These are phyloP conservation scores for Phaeosphaeria sp. DNA, from an alignment of 2,329 filamentous ascomycete genomes.

Conservation along the genomic window DNA sequence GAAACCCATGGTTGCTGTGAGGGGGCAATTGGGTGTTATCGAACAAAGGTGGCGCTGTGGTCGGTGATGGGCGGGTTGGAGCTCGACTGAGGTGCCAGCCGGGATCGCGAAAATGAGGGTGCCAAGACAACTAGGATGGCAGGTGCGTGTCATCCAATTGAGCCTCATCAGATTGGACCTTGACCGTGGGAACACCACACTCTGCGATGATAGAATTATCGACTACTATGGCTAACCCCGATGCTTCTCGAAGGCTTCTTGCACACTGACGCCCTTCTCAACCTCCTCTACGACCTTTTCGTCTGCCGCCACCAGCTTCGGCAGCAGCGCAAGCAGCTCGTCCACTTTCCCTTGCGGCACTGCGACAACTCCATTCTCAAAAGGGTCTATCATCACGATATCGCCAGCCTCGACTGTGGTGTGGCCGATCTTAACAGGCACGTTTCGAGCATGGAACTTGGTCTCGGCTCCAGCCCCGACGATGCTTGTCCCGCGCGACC, in stretches of 20 bases:
- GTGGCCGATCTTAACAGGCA: conserved; percentile 48
- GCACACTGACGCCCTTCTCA: conserved; percentile 65
- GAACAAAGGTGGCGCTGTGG: conserved; percentile 26
- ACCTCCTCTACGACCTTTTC: conserved; percentile 64
- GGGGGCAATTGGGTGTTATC: conserved; percentile 39
- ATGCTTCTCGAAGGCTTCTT: conserved; percentile 70
- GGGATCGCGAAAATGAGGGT: conserved; percentile 33
- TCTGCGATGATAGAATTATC: background rate
- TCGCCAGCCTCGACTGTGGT: conserved; percentile 59
- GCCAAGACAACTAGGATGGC: conserved; percentile 17
- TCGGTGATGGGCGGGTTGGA: conserved; percentile 26
- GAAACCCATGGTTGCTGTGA: conserved; percentile 62
- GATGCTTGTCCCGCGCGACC: conserved; percentile 64
- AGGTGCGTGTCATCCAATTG: conserved; percentile 31
- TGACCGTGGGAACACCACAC: background rate
- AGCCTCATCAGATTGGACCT: conserved; percentile 26
- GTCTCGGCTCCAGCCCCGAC: conserved; percentile 65
- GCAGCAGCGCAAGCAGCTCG: conserved; percentile 65
- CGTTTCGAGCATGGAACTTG: conserved; percentile 61
- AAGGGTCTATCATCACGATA: conserved; percentile 72
- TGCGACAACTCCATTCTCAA: conserved; percentile 70
- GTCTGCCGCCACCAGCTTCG: conserved; percentile 53
- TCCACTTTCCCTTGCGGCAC: conserved; percentile 69
- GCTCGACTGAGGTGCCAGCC: conserved; percentile 27
- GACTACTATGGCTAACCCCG: conserved; percentile 22